Conservation (phyloP, 2,329 filamentous ascomycete genomes). For the Rhynchosporium agropyri region DNA sequence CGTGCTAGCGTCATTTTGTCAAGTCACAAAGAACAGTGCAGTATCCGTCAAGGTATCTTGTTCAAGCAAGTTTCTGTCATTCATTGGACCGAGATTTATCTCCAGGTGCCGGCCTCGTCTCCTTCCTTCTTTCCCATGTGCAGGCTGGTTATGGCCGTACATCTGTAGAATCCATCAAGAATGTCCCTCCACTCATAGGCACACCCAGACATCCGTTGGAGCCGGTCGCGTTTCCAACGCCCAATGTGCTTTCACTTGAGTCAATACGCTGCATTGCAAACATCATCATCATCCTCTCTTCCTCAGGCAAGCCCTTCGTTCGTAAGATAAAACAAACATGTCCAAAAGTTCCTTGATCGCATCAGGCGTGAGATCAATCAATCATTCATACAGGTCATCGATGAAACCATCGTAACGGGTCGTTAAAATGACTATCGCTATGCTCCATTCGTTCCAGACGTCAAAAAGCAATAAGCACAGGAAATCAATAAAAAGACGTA, state of each 20-base stretch:
- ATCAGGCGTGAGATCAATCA: constrained; percentile 26
- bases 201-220: constrained; percentile 23
- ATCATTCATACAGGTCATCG: constrained; percentile 38
- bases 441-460: constrained; percentile 27
- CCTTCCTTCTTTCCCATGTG: too few relatives aligned
- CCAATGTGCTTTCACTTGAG: constrained; percentile 25
- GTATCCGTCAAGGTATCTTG: too few relatives aligned
- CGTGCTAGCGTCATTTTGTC: too few relatives aligned
- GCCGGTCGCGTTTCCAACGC: constrained; percentile 29
- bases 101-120: too few relatives aligned
- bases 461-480: constrained; percentile 20
- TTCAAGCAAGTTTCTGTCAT: too few relatives aligned
- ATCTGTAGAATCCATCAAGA: background rate
- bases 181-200: constrained; percentile 14
- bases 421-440: constrained; percentile 39
- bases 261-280: constrained; percentile 7
- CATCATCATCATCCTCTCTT: background rate
- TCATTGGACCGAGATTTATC: too few relatives aligned
- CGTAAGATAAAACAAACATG: constrained; percentile 35
- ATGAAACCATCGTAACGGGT: constrained; percentile 31
- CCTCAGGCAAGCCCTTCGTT: constrained; percentile 12
- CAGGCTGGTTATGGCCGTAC: too few relatives aligned
- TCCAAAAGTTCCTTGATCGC: constrained; percentile 39
- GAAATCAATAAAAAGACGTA: background rate
- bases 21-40: too few relatives aligned